Base-by-base conservation (phyloP, 176 grass and related monocot genomes). In the Oropetium thomaeum region DNA sequence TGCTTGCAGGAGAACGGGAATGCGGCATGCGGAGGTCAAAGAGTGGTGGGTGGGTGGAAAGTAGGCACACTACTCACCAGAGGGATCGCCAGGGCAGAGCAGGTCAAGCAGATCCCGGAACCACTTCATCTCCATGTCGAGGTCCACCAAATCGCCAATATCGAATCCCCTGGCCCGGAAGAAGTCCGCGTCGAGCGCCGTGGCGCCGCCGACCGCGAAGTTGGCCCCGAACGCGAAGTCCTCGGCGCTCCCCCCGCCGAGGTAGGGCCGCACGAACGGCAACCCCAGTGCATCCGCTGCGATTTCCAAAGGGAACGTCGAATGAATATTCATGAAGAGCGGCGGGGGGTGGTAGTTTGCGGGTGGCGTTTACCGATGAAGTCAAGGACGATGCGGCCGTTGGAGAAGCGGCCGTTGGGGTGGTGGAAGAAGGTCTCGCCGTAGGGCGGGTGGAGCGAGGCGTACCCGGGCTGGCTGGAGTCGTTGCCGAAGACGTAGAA, bases 121-220 rank as follows among this genome's bases (percentile, higher is more conserved):
- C 91, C 96, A 99, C 31, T 84, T 71, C 68, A 99, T 82, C 89
- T 99, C 79, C 70, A 63, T 62, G 34, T 48, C 87, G 30, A 99
- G 76, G 89, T 92, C 82, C 76, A 79, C 37, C 8, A 59, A 30
- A n/a, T 86, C 89, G 64, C 79, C 67, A 38, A 80, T 70, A 65
- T 69, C 25, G 40, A 92, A 77, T 45, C 91, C 96, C 69, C 60
- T 92, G 11, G 51, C 55, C 30, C 25, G 77, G 58, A 95, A 98
- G 96, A 86, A 99, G 61, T 79, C 74, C 27, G 48, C 62, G 44
- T 53, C 73, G 48, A 98, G 71, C 44, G 91, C 95, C 29, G 77
- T 98, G 38, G 89, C 91, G 20, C 96, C 96, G 44, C 79, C 91
- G 3, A 94, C 89, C 1, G 96, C 96, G 38, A 98, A 98, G 85